Conservation (phyloP, 345 rosid genomes). For the Eucalyptus tenuipes region DNA sequence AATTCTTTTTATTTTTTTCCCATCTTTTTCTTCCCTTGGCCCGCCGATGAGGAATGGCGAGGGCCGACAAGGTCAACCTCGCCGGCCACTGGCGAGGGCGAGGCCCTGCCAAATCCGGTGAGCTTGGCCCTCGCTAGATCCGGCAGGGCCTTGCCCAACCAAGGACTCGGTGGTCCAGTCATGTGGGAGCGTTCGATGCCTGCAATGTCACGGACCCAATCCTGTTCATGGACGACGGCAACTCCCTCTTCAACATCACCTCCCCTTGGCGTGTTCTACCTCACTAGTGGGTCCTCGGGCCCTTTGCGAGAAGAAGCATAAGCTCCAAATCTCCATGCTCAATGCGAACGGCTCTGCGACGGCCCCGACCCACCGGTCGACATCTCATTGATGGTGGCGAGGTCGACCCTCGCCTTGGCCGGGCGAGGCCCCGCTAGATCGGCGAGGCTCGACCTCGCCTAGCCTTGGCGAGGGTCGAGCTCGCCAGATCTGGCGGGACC, state of each 20-base stretch:
- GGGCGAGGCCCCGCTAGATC: rapidly evolving
- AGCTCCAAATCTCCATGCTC: conserved; percentile 39
- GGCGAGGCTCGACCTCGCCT: rapidly evolving
- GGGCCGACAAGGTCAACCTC: too few relatives aligned
- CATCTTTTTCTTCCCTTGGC: too few relatives aligned
- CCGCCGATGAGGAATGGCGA: rapidly evolving
- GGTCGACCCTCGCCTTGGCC: too few relatives aligned
- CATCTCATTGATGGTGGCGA: rapidly evolving
- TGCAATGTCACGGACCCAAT: conserved; percentile 78
- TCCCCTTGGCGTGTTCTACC: conserved; percentile 40
- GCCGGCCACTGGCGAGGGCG: too few relatives aligned
- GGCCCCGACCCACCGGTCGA: too few relatives aligned
- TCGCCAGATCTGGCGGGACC: rapidly evolving
- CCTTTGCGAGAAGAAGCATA: conserved; percentile 77
- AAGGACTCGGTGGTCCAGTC: conserved; percentile 83
- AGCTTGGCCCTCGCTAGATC: too few relatives aligned
- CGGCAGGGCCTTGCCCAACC: conserved; percentile 24
- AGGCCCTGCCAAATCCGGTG: rapidly evolving
- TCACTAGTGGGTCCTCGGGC: conserved; percentile 68
- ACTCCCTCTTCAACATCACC: conserved; percentile 87
- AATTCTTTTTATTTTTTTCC: rapidly evolving
- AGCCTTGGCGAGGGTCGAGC: too few relatives aligned
- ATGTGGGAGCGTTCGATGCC: conserved; percentile 30
- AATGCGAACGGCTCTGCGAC: conserved; percentile 25
- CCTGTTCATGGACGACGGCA: conserved; percentile 75